Percentiles rank a stretch among this genome's conserved stretches.
Evolutionary conservation across 805 yeast species (phyloP).

Genomic region (Yamadazyma takamatsuzukensis): DNA sequence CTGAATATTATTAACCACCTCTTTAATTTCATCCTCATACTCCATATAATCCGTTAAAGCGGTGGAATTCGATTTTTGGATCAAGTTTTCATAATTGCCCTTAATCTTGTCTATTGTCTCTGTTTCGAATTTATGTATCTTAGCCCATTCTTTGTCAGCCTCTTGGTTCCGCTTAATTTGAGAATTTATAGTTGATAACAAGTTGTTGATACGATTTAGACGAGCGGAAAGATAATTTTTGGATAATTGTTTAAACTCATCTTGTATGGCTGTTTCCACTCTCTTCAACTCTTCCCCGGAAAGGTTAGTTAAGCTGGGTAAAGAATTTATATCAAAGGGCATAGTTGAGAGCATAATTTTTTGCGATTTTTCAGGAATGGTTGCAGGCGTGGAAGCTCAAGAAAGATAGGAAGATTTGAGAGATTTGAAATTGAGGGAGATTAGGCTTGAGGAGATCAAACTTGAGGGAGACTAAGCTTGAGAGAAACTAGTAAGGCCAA

Average conservation of each 20-base stretch:
- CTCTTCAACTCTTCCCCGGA: slow-evolving; percentile 8
- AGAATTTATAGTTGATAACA: slow-evolving; percentile 5
- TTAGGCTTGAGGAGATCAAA: too few species aligned
- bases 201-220: slow-evolving; percentile 7
- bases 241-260: slow-evolving; percentile 8
- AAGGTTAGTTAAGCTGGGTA: slow-evolving; percentile 5
- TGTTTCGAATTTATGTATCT: slow-evolving; percentile 29
- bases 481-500: too few species aligned
- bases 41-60: slow-evolving; percentile 17
- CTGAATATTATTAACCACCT: slow-evolving; percentile 25
- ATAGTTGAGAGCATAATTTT: neutral
- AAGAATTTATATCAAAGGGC: slow-evolving; percentile 1
- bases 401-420: too few species aligned
- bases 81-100: slow-evolving; percentile 28
- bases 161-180: slow-evolving; percentile 8
- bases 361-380: too few species aligned
- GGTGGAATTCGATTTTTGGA: slow-evolving; percentile 14
- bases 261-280: slow-evolving; percentile 8
- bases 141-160: slow-evolving; percentile 10
- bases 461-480: too few species aligned
- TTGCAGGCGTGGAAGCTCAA: too few species aligned
- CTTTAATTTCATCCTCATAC: slow-evolving; percentile 29
- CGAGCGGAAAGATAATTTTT: slow-evolving; percentile 8
- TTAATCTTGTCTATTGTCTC: slow-evolving; percentile 30
- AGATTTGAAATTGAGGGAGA: too few species aligned